Percentiles rank a stretch among this genome's conserved stretches.
These are phyloP conservation scores for Trapa incisa DNA, from an alignment of 345 rosid genomes.

Conservation along the genomic window DNA sequence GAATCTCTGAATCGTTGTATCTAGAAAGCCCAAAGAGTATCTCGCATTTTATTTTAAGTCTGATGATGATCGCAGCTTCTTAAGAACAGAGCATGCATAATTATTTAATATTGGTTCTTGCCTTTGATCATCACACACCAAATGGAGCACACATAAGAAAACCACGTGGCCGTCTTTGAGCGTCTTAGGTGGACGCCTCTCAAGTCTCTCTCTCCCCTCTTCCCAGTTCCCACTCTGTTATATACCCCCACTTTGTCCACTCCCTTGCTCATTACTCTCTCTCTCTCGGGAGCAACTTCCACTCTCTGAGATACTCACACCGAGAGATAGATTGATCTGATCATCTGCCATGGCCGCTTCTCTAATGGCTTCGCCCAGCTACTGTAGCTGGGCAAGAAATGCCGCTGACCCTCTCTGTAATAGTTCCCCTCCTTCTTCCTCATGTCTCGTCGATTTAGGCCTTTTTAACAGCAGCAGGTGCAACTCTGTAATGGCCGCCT, in stretches of 20 bases:
- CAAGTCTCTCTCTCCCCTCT: conserved; percentile 2
- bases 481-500: conserved; percentile 15
- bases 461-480: conserved; percentile 9
- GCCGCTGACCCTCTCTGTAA: neutral
- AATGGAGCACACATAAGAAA: neutral
- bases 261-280: conserved; percentile 2
- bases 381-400: conserved; percentile 13
- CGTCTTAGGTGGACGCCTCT: conserved; percentile 34
- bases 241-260: neutral
- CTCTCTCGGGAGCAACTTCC: neutral
- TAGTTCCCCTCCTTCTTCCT: conserved; percentile 1
- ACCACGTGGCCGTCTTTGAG: conserved; percentile 31
- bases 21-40: too few species aligned
- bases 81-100: too few species aligned
- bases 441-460: conserved; percentile 16
- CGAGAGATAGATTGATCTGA: neutral
- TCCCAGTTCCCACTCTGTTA: neutral
- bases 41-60: too few species aligned
- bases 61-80: too few species aligned
- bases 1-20: too few species aligned
- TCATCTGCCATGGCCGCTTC: conserved; percentile 31
- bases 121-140: too few species aligned
- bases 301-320: neutral
- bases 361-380: conserved; percentile 15
- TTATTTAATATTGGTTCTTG: too few species aligned